Base-by-base conservation (phyloP, 306 rosid genomes). In the Dryas alaskensis region DNA sequence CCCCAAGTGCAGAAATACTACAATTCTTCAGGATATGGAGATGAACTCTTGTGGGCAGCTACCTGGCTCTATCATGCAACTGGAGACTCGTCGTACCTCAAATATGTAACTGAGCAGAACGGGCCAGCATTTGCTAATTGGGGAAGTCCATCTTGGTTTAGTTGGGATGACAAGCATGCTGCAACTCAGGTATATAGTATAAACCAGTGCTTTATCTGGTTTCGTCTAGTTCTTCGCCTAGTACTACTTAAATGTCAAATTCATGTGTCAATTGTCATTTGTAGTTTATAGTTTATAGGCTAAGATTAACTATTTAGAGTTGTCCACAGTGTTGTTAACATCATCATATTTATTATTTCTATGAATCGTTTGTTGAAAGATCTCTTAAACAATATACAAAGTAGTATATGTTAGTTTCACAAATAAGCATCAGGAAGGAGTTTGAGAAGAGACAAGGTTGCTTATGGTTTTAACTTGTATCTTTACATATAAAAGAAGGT, bases 41-140 rank as follows among this genome's bases (percentile, higher is more conserved):
- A 91, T 79, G 97, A 91, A 78, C 97, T 88, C 69, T 69, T 91
- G 78, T 91, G 97, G 97, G 92, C 92, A 67, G 84, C 87, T 57
- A 67, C 78, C 16, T 88, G 94, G 94, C 84, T 91, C 31, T 88
- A 87, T 51, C 85, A 84, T 78, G 97, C 94, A 50, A 91, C 92
- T 65, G 72, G 74, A 73, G 84, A 88, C 50, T 73, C 79, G n/a
- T 51, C 73, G 0, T 91, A 88, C 55, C 83, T 91, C 73, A 65
- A 16, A 58, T 88, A 91, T 68, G 94, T 82, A 49, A 88, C 88
- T 16, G 84, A 75, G 45, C 77, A 72, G 84, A 81, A 86, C 39
- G 84, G 79, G 11, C 76, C 73, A 17, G 74, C 40, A 57, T 87
- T 88, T 72, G 86, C 84, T 0, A 46, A 49, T 69, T 80, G 86